phyloP scores from a whole-genome alignment of 108 stramenopile genomes.

The Poteriospumella lacustris region DNA sequence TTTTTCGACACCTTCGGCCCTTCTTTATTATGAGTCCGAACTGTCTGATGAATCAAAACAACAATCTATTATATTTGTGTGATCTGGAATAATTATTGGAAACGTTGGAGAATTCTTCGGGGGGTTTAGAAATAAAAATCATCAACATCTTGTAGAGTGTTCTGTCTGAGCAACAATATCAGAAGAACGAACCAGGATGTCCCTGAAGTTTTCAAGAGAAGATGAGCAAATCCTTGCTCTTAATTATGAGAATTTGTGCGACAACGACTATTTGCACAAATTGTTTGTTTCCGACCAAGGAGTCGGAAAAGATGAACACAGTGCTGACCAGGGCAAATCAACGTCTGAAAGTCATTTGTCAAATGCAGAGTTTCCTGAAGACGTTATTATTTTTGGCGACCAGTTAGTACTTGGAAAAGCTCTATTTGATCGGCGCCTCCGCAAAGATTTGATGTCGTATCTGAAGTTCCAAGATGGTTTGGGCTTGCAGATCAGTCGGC shows the following conservation, averaged over 20 bases:
- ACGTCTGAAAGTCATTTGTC: too few relatives aligned
- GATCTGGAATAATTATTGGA: too few relatives aligned
- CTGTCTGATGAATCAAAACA: too few relatives aligned
- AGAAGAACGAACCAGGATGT: too few relatives aligned
- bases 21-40: too few relatives aligned
- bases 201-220: conserved; percentile 22
- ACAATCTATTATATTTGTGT: too few relatives aligned
- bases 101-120: too few relatives aligned
- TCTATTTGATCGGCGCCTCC: background rate
- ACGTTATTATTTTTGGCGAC: conserved; percentile 16
- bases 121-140: too few relatives aligned
- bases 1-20: too few relatives aligned
- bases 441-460: background rate
- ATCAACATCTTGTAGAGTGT: too few relatives aligned
- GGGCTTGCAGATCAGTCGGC: background rate
- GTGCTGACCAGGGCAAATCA: background rate
- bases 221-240: conserved; percentile 27
- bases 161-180: too few relatives aligned
- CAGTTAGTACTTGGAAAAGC: background rate
- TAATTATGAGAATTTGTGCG: conserved; percentile 25
- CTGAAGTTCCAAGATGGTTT: background rate
- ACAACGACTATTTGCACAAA: background rate
- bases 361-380: conserved; percentile 11
- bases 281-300: background rate
- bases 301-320: background rate